Conservation (phyloP, 1,284 basidiomycete genomes). For the Cryptococcus sp. region DNA sequence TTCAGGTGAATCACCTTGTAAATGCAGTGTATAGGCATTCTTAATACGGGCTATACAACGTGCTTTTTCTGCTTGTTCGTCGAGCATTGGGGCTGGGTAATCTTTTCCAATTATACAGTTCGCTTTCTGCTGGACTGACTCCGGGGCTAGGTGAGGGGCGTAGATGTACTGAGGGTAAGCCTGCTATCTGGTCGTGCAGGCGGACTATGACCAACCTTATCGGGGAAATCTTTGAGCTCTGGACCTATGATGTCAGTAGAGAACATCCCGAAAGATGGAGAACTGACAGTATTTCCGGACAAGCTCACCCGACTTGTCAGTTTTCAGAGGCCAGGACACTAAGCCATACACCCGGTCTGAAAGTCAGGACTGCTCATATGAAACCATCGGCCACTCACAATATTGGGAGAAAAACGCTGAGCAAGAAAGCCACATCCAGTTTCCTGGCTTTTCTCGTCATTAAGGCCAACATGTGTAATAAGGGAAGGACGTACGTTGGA, state of each 20-base stretch:
- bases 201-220: constrained; percentile 36
- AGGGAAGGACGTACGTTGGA: constrained; percentile 27
- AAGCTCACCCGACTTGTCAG: constrained; percentile 50
- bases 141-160: constrained; percentile 46
- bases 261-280: background rate
- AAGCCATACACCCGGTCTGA: constrained; percentile 48
- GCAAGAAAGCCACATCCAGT: constrained; percentile 55
- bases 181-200: background rate
- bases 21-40: constrained; percentile 36
- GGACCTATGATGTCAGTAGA: constrained; percentile 27
- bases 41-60: constrained; percentile 41
- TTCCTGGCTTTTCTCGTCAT: constrained; percentile 33
- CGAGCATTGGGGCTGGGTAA: constrained; percentile 48
- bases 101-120: constrained; percentile 48
- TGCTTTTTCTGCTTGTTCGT: constrained; percentile 44
- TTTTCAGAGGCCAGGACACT: constrained; percentile 50
- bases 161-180: constrained; percentile 41
- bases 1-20: constrained; percentile 34
- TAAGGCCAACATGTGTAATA: no score
- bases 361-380: background rate
- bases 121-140: constrained; percentile 41
- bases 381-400: constrained; percentile 18
- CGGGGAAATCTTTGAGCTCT: constrained; percentile 47
- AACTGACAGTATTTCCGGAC: constrained; percentile 50
- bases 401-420: constrained; percentile 50